Evolutionary conservation across 345 rosid genomes (phyloP).

Genomic region (Salix brachista): DNA sequence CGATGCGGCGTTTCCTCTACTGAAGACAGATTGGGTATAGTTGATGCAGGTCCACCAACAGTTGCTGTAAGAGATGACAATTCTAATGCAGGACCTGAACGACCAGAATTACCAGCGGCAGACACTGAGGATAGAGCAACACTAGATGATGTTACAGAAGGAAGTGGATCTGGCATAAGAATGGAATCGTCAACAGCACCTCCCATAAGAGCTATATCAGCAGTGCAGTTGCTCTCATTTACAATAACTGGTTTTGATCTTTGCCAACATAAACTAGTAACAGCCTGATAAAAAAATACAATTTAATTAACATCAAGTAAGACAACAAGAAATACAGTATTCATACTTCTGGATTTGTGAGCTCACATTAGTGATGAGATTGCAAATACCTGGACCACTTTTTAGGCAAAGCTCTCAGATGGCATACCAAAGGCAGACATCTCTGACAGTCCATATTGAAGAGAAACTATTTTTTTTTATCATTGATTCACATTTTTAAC

Average conservation of each 20-base stretch:
- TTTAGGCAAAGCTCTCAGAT: background rate
- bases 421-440: background rate
- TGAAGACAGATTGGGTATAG: conserved; percentile 36
- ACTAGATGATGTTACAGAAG: conserved; percentile 56
- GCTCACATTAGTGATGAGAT: background rate
- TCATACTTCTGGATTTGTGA: conserved; percentile 1
- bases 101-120: conserved; percentile 42
- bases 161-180: conserved; percentile 97
- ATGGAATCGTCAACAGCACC: conserved; percentile 78
- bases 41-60: conserved; percentile 36
- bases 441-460: background rate
- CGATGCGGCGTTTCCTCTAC: conserved; percentile 70
- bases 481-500: background rate
- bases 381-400: background rate
- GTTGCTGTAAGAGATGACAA: conserved; percentile 30
- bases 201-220: conserved; percentile 93
- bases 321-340: conserved; percentile 5
- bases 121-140: conserved; percentile 44
- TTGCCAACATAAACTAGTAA: conserved; percentile 96
- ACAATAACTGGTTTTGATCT: conserved; percentile 82
- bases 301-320: conserved; percentile 21
- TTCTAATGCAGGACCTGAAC: conserved; percentile 38
- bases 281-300: conserved; percentile 53
- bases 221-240: conserved; percentile 68
- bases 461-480: background rate